Conservation (phyloP, 1,284 basidiomycete species). For the Boletus hoseneyae region DNA sequence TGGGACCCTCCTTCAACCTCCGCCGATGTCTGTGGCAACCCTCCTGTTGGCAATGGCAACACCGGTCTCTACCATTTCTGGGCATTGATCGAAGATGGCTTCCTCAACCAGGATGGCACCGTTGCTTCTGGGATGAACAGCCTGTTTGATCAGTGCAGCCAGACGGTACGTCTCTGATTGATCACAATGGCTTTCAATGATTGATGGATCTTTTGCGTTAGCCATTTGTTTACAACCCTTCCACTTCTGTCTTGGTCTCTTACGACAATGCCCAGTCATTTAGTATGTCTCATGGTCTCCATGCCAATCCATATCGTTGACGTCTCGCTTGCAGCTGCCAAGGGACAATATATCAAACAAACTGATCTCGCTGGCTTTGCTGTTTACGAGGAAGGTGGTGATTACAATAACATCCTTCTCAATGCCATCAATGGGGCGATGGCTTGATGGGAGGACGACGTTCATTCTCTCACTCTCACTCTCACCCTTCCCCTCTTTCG, state of each 20-base stretch:
- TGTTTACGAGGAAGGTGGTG: constrained; percentile 63
- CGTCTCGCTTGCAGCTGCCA: constrained; percentile 35
- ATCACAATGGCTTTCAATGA: neutral
- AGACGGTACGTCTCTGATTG: constrained; percentile 53
- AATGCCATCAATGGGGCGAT: constrained; percentile 45
- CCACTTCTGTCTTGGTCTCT: constrained; percentile 52
- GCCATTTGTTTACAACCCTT: constrained; percentile 62
- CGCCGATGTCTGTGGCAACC: constrained; percentile 53
- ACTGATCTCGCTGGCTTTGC: constrained; percentile 57
- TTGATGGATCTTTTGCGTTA: constrained; percentile 27
- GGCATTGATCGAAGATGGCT: constrained; percentile 53
- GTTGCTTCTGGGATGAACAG: constrained; percentile 46
- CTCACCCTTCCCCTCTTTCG: constrained; percentile 7
- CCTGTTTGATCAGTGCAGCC: constrained; percentile 59
- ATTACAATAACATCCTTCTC: constrained; percentile 54
- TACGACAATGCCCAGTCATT: constrained; percentile 61
- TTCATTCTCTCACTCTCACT: constrained; percentile 9
- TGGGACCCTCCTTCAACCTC: constrained; percentile 48
- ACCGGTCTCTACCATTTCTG: constrained; percentile 54
- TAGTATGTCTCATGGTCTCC: constrained; percentile 20
- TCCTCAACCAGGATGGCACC: constrained; percentile 51
- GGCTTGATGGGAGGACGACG: constrained; percentile 15
- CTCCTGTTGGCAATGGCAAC: constrained; percentile 33
- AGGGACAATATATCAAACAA: constrained; percentile 56
- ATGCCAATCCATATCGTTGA: neutral